Conservation (phyloP, 192 early-diverging fungal species). For the Dispira parvispora region DNA sequence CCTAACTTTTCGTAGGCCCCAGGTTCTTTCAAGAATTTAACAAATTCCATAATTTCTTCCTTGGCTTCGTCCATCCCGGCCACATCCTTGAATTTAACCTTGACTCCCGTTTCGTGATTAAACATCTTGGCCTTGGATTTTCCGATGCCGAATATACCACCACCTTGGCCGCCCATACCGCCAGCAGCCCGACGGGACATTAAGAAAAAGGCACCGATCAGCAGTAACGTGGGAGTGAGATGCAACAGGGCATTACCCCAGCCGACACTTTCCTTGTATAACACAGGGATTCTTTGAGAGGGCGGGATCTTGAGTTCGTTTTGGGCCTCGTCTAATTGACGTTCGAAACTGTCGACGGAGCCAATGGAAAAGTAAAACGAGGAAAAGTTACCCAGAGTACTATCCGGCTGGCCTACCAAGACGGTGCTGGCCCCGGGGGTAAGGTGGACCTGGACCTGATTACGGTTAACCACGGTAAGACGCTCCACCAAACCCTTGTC, state of each 20-base stretch:
- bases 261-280: slow-evolving; percentile 72
- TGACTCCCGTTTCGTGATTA: slow-evolving; percentile 91
- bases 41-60: slow-evolving; percentile 99
- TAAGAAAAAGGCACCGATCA: slow-evolving; percentile 78
- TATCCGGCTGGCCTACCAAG: slow-evolving; percentile 14
- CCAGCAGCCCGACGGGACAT: slow-evolving; percentile 65
- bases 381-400: slow-evolving; percentile 12
- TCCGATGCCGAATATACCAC: slow-evolving; percentile 90
- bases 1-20: slow-evolving; percentile 78
- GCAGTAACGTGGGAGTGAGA: slow-evolving; percentile 80
- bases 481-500: slow-evolving; percentile 86
- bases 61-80: slow-evolving; percentile 99
- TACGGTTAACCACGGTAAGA: slow-evolving; percentile 77
- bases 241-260: slow-evolving; percentile 58
- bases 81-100: slow-evolving; percentile 97
- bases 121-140: slow-evolving; percentile 91
- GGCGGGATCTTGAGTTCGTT: slow-evolving; percentile 80
- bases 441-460: slow-evolving; percentile 64
- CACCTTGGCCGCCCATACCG: slow-evolving; percentile 35
- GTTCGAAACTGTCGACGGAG: slow-evolving; percentile 87
- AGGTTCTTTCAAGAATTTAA: slow-evolving; percentile 96
- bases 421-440: slow-evolving; percentile 37
- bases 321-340: slow-evolving; percentile 76
- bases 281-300: slow-evolving; percentile 78
- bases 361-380: slow-evolving; percentile 66